Conservation (phyloP, 768 basidiomycete genomes). For the Pulveroboletus sp. region DNA sequence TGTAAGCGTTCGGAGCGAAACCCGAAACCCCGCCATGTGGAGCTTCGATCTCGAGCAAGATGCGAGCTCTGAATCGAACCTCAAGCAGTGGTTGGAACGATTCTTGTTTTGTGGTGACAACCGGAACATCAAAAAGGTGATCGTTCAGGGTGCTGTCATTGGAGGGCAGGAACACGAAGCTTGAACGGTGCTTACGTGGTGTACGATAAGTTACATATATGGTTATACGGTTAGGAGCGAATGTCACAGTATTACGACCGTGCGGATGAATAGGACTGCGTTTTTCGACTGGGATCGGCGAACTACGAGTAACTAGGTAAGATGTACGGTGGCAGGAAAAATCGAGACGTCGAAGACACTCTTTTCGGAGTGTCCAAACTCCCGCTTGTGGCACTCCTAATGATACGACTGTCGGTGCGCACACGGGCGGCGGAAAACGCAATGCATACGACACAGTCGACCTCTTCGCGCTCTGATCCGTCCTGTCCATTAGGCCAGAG, state of each 20-base stretch:
- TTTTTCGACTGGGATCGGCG: background rate
- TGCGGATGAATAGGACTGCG: background rate
- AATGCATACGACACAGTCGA: conserved; percentile 55
- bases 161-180: conserved; percentile 55
- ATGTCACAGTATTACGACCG: conserved; percentile 2
- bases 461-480: conserved; percentile 45
- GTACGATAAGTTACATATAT: conserved; percentile 1
- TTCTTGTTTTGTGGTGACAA: conserved; percentile 88
- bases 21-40: conserved; percentile 59
- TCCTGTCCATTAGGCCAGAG: conserved; percentile 36
- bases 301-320: conserved; percentile 2
- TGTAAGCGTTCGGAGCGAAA: conserved; percentile 52
- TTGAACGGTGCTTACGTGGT: conserved; percentile 6
- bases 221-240: background rate
- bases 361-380: conserved; percentile 51
- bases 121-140: conserved; percentile 77
- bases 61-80: conserved; percentile 28
- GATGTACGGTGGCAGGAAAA: background rate
- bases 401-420: conserved; percentile 1
- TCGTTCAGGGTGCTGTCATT: conserved; percentile 75
- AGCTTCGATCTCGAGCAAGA: conserved; percentile 35
- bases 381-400: conserved; percentile 79
- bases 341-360: background rate
- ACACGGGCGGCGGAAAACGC: background rate
- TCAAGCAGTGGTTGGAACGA: conserved; percentile 66